Evolutionary conservation across 2,329 filamentous ascomycete genomes (phyloP), one percentile per base, ranked within the genome.

Genomic region (Zymoseptoria crescenta): DNA sequence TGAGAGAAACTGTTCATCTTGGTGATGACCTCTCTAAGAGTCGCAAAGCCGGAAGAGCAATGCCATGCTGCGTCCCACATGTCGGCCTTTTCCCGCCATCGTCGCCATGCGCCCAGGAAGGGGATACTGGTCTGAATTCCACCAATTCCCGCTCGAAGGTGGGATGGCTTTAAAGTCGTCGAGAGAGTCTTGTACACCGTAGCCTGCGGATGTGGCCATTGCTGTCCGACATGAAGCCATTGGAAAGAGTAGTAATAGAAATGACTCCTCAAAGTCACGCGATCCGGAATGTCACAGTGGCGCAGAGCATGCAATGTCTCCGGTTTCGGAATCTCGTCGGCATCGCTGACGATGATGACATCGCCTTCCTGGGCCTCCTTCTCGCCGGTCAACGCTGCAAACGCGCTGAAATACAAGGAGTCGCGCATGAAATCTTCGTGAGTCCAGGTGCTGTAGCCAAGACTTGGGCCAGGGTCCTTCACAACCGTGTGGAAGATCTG

Each of bases 401-500:
- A 76, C 35, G 82, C 82, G 67, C 84, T 81, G 10, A 77, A 70
- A 59, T 83, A 79, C 76, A 85, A 79, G 28, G 84, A 79, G 64
- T 87, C 79, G 24, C 81, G 78, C 64, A 81, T 77, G 53, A 77
- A 75, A 62, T 79, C 76, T 66, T 84, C 81, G n/a, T 75, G 77
- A 58, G 79, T 77, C 80, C 80, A 83, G 7, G 77, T 69, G 2
- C 68, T 65, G 50, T 62, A 3, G 76, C 76, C 62, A 72, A 70
- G 63, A 76, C 76, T 24, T 67, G 73, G 0, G 72, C 67, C 3
- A 77, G 80, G 35, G 51, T 71, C 69, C 8, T 78, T 69, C 8
- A 86, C 72, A 49, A 80, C 72, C 64, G 82, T 81, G 66, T 85
- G 81, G 59, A 87, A 82, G 65, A 87, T 84, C 74, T 87, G 83